Percentiles rank a stretch among this genome's conserved stretches.
These are phyloP conservation scores for Chamaenerion angustifolium DNA, from an alignment of 345 rosid species.

Conservation along the genomic window DNA sequence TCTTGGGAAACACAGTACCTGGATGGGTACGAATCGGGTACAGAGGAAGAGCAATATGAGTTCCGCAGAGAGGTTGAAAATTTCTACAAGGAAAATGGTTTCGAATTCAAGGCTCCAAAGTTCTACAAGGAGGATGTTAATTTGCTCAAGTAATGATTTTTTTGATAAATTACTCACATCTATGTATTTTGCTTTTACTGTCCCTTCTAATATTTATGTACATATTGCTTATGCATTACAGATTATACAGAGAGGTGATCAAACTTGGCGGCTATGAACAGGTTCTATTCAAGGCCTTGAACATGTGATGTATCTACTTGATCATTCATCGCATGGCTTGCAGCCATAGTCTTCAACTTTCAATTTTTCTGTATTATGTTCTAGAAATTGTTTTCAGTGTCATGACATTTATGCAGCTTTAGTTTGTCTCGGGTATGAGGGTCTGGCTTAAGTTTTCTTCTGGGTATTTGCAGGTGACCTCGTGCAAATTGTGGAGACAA, in stretches of 20 bases:
- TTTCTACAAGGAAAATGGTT: slow-evolving; percentile 28
- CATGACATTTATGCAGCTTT: neutral
- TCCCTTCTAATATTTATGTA: neutral
- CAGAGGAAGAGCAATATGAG: slow-evolving; percentile 40
- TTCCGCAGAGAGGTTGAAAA: slow-evolving; percentile 46
- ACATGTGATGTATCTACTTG: neutral
- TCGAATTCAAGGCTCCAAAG: slow-evolving; percentile 56
- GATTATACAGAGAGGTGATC: slow-evolving; percentile 58
- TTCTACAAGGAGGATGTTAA: slow-evolving; percentile 57
- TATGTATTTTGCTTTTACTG: neutral
- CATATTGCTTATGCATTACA: slow-evolving; percentile 5
- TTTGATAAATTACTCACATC: neutral
- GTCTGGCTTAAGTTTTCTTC: neutral
- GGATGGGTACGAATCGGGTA: slow-evolving; percentile 40
- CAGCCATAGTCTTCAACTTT: too few species aligned
- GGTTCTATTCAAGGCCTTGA: slow-evolving; percentile 18
- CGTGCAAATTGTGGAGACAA: slow-evolving; percentile 64
- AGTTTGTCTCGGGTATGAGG: neutral
- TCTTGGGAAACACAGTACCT: slow-evolving; percentile 23
- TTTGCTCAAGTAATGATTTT: slow-evolving; percentile 34
- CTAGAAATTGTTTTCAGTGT: neutral
- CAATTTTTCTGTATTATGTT: too few species aligned
- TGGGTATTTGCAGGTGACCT: slow-evolving; percentile 40
- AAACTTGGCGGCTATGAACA: slow-evolving; percentile 59
- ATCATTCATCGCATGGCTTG: neutral